Evolutionary conservation across 768 basidiomycete species (phyloP).

Genomic region (Mrakia hoshinonis): DNA sequence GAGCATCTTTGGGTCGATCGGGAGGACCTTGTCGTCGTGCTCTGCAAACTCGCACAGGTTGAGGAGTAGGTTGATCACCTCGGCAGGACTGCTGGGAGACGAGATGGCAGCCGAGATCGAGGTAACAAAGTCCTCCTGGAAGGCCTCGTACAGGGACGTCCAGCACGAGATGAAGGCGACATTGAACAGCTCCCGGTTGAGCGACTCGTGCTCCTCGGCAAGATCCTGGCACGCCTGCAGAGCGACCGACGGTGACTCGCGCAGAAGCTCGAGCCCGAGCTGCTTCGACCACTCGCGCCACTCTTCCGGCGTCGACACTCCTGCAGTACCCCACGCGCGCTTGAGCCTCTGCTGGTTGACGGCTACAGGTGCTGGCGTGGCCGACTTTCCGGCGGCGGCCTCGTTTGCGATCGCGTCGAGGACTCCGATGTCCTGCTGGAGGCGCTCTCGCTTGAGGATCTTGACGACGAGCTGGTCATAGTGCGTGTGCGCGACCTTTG

Average conservation of each 20-base stretch:
- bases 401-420: constrained; percentile 48
- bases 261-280: constrained; percentile 90
- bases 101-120: constrained; percentile 75
- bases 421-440: constrained; percentile 73
- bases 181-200: constrained; percentile 92
- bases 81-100: constrained; percentile 66
- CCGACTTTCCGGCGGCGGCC: constrained; percentile 45
- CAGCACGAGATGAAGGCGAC: constrained; percentile 97
- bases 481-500: constrained; percentile 65
- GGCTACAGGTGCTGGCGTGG: constrained; percentile 35
- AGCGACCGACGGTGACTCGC: constrained; percentile 97
- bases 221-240: constrained; percentile 89
- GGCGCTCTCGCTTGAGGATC: constrained; percentile 78
- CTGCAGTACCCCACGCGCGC: constrained; percentile 86
- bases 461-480: constrained; percentile 85
- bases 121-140: constrained; percentile 94
- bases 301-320: constrained; percentile 60
- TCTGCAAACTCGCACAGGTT: constrained; percentile 99
- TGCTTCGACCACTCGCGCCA: constrained; percentile 95
- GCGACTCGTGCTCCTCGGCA: constrained; percentile 79
- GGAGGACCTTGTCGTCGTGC: constrained; percentile 90
- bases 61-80: constrained; percentile 80
- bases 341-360: constrained; percentile 91
- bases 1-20: constrained; percentile 83
- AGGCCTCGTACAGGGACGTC: constrained; percentile 89